These are phyloP conservation scores for Jasminum sambac DNA, from an alignment of 257 asterid genomes.

Conservation along the genomic window DNA sequence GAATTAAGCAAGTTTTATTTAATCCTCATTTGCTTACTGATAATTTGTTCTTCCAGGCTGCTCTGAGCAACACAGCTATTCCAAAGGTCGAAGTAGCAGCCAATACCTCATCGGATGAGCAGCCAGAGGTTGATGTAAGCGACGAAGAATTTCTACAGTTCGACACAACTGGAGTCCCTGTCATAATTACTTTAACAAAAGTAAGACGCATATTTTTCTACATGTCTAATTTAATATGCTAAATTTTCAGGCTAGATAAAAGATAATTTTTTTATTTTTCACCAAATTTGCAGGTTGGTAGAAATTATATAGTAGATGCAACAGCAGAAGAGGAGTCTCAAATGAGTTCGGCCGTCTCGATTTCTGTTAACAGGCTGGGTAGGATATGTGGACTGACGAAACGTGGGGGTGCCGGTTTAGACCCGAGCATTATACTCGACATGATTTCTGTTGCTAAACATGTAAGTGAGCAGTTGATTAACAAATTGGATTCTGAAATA, in stretches of 20 bases:
- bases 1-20: background rate
- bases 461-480: conserved; percentile 62
- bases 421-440: conserved; percentile 72
- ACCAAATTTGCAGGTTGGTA: conserved; percentile 57
- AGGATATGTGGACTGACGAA: conserved; percentile 74
- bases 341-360: conserved; percentile 85
- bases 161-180: conserved; percentile 79
- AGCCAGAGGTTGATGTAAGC: conserved; percentile 80
- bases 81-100: conserved; percentile 76
- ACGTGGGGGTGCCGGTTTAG: conserved; percentile 78
- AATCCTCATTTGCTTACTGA: conserved; percentile 1
- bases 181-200: conserved; percentile 76
- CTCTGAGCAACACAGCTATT: conserved; percentile 77
- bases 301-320: conserved; percentile 81
- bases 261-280: background rate
- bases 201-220: conserved; percentile 32
- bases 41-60: conserved; percentile 52
- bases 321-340: conserved; percentile 92
- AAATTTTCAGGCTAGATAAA: background rate
- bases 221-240: background rate
- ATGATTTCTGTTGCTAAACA: conserved; percentile 80
- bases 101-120: conserved; percentile 51
- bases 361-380: conserved; percentile 73
- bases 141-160: conserved; percentile 82
- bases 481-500: conserved; percentile 72